phyloP scores from a whole-genome alignment of 2,329 filamentous ascomycete species.

The Phyllosticta paracitricarpa region DNA sequence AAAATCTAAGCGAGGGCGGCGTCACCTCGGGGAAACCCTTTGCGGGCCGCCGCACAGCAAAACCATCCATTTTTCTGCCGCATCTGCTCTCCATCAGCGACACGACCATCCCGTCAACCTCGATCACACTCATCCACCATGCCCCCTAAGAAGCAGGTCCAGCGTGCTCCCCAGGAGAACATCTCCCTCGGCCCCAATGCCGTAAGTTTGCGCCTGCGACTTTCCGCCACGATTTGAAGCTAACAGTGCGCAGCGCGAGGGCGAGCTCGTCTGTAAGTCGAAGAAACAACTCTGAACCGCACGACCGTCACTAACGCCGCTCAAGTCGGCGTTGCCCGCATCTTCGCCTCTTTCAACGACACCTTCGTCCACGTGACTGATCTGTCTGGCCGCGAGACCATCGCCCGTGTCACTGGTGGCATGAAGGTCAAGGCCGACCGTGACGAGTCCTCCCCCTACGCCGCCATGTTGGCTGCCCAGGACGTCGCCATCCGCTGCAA shows the following conservation, averaged over 20 bases:
- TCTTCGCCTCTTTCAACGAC: slow-evolving; percentile 71
- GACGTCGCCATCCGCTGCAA: slow-evolving; percentile 80
- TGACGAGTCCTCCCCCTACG: slow-evolving; percentile 99
- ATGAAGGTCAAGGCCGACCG: slow-evolving; percentile 99
- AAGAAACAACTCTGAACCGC: background rate
- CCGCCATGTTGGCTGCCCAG: slow-evolving; percentile 99
- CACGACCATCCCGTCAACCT: slow-evolving; percentile 28
- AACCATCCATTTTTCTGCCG: background rate
- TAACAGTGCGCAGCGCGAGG: slow-evolving; percentile 53
- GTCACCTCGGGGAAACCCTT: slow-evolving; percentile 7
- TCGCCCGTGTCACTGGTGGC: slow-evolving; percentile 98
- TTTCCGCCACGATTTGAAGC: background rate
- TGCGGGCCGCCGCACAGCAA: slow-evolving; percentile 9
- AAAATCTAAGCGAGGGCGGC: slow-evolving; percentile 8
- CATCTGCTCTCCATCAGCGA: slow-evolving; percentile 1
- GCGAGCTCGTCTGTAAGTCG: slow-evolving; percentile 40
- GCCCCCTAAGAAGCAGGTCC: slow-evolving; percentile 77
- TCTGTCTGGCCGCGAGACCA: slow-evolving; percentile 98
- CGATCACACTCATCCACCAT: slow-evolving; percentile 48
- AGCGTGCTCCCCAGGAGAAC: slow-evolving; percentile 81
- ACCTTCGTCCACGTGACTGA: slow-evolving; percentile 92
- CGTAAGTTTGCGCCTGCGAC: slow-evolving; percentile 15
- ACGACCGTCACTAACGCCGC: background rate
- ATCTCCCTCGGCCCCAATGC: slow-evolving; percentile 86
- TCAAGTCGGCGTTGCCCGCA: slow-evolving; percentile 77